Percentiles rank a stretch among this genome's conserved stretches.
Conservation (phyloP, 2,329 filamentous ascomycete species). For the Ophiostoma montium region DNA sequence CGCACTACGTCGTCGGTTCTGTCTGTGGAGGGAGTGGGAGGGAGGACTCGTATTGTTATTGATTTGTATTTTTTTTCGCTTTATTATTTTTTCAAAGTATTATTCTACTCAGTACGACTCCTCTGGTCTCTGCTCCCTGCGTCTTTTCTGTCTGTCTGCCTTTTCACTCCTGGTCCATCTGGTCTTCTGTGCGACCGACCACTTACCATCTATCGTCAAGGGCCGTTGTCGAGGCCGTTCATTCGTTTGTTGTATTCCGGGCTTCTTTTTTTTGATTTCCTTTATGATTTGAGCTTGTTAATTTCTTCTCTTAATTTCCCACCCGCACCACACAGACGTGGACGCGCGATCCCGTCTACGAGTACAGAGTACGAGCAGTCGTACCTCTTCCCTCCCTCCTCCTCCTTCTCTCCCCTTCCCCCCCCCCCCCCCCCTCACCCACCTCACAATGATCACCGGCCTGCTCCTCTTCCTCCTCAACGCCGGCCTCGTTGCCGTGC, state of each 20-base stretch:
- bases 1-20: no score
- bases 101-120: background rate
- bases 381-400: background rate
- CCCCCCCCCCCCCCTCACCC: background rate
- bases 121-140: no score
- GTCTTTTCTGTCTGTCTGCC: background rate
- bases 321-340: no score
- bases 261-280: background rate
- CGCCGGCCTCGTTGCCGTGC: constrained; percentile 31
- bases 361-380: no score
- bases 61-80: no score
- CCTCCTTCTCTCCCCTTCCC: background rate
- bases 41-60: no score
- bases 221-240: background rate
- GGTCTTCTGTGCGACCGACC: background rate
- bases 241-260: background rate
- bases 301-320: no score
- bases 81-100: background rate
- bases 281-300: background rate
- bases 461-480: constrained; percentile 32
- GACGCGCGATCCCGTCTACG: no score
- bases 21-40: no score
- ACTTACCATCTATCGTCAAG: background rate
- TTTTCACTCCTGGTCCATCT: background rate
- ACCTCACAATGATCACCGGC: constrained; percentile 21